A percentile compares a stretch with the other conserved stretches of the same genome.
phyloP scores from a whole-genome alignment of 2,329 filamentous ascomycete species.

The Epicoccum nigrum region DNA sequence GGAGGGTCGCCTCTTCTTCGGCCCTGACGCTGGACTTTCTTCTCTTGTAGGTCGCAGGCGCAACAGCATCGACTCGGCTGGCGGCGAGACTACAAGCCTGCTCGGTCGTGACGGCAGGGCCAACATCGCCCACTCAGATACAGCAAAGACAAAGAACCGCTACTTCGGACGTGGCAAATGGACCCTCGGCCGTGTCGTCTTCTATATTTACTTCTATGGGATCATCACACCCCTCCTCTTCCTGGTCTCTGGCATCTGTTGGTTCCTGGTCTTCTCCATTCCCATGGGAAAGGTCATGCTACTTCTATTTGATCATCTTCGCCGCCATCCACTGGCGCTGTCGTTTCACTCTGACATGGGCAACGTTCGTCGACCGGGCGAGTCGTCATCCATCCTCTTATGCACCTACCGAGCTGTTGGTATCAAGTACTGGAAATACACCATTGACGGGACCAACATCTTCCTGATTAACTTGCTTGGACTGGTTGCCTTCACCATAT shows the following conservation, averaged over 20 bases:
- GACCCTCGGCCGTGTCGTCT: conserved; percentile 92
- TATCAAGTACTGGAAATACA: conserved; percentile 98
- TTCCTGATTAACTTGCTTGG: conserved; percentile 97
- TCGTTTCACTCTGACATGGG: conserved; percentile 88
- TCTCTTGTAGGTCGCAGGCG: conserved; percentile 86
- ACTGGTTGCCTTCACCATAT: conserved; percentile 91
- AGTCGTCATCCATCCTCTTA: conserved; percentile 82
- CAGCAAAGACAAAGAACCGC: conserved; percentile 70
- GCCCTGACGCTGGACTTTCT: conserved; percentile 70
- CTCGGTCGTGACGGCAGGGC: conserved; percentile 70
- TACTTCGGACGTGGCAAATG: conserved; percentile 95
- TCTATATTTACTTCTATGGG: conserved; percentile 96
- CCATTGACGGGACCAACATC: conserved; percentile 96
- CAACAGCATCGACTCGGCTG: conserved; percentile 85
- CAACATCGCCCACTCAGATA: conserved; percentile 48
- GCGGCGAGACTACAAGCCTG: conserved; percentile 88
- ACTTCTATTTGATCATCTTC: conserved; percentile 86
- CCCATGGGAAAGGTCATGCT: conserved; percentile 97
- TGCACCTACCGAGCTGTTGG: conserved; percentile 98
- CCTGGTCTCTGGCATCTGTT: conserved; percentile 85
- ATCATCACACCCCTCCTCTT: conserved; percentile 86
- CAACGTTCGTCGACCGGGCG: conserved; percentile 72
- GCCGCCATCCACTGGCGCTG: conserved; percentile 88
- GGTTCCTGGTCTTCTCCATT: conserved; percentile 96
- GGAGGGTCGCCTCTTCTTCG: conserved; percentile 94